These are phyloP conservation scores for Niebla homalea DNA, from an alignment of 495 filamentous ascomycete genomes.

Conservation along the genomic window DNA sequence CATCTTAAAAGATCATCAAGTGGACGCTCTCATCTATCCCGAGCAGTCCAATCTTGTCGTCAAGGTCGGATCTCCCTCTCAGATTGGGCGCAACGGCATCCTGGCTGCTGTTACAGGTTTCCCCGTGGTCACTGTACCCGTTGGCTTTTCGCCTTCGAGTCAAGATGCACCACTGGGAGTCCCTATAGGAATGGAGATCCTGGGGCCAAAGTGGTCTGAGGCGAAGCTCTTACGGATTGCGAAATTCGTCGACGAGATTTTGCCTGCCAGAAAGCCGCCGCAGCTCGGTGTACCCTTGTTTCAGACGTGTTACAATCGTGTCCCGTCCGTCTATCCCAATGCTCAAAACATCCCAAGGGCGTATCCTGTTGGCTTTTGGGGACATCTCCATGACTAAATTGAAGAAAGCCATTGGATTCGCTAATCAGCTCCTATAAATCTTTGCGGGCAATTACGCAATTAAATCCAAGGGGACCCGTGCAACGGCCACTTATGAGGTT, in stretches of 20 bases:
- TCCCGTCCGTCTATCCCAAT: conserved; percentile 32
- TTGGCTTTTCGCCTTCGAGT: conserved; percentile 31
- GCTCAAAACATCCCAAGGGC: conserved; percentile 23
- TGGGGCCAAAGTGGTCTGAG: conserved; percentile 42
- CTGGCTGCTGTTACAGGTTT: conserved; percentile 48
- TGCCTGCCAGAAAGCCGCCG: conserved; percentile 33
- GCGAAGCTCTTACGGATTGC: conserved; percentile 38
- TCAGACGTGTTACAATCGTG: conserved; percentile 22
- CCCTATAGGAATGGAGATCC: conserved; percentile 52
- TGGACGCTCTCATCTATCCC: conserved; percentile 52
- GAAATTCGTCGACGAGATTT: conserved; percentile 27
- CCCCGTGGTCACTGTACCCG: conserved; percentile 51
- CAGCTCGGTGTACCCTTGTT: conserved; percentile 24
- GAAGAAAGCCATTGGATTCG: no score
- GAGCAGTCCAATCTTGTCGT: conserved; percentile 53
- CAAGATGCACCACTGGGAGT: conserved; percentile 38
- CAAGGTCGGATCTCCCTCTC: conserved; percentile 37
- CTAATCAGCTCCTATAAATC: no score
- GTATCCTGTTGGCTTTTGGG: conserved; percentile 31
- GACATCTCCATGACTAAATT: no score
- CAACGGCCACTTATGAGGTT: no score
- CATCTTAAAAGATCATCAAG: conserved; percentile 32
- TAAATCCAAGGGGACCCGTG: no score
- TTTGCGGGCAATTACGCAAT: no score
- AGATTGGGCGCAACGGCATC: conserved; percentile 50